Evolutionary conservation across 345 rosid species (phyloP).

Genomic region (Rhodomyrtus tomentosa): DNA sequence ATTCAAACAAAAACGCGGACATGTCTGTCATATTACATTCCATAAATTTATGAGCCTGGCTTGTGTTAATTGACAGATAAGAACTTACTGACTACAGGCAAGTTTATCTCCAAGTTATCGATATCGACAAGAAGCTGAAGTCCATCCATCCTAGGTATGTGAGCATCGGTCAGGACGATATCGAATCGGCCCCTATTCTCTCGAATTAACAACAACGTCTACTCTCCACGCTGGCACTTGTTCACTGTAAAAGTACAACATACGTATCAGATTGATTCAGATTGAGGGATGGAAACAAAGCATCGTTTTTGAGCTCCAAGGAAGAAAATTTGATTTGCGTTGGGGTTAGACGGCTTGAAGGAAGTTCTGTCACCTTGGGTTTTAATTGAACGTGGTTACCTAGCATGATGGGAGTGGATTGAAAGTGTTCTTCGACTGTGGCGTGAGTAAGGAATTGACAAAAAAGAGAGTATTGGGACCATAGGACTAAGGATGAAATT

Average conservation of each 20-base stretch:
- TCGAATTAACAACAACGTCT: neutral
- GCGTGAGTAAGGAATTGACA: no score
- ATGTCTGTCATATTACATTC: no score
- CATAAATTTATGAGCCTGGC: no score
- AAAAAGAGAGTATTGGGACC: no score
- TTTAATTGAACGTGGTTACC: no score
- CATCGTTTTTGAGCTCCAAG: neutral
- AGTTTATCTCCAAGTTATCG: neutral
- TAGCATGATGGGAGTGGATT: no score
- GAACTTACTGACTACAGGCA: neutral
- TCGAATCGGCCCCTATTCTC: neutral
- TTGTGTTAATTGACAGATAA: neutral
- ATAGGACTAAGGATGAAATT: no score
- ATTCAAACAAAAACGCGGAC: neutral
- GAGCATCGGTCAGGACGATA: neutral
- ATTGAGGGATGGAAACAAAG: no score
- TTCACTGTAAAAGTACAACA: neutral
- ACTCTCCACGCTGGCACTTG: neutral
- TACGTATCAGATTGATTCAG: neutral
- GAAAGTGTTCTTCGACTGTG: no score
- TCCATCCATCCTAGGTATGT: conserved; percentile 5
- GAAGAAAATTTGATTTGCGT: neutral
- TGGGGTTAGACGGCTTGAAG: no score
- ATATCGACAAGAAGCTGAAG: neutral
- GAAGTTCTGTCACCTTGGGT: no score